A percentile compares a stretch with the other conserved stretches of the same genome.
Conservation (phyloP, 495 filamentous ascomycete genomes). For the Diplogelasinospora grovesii region DNA sequence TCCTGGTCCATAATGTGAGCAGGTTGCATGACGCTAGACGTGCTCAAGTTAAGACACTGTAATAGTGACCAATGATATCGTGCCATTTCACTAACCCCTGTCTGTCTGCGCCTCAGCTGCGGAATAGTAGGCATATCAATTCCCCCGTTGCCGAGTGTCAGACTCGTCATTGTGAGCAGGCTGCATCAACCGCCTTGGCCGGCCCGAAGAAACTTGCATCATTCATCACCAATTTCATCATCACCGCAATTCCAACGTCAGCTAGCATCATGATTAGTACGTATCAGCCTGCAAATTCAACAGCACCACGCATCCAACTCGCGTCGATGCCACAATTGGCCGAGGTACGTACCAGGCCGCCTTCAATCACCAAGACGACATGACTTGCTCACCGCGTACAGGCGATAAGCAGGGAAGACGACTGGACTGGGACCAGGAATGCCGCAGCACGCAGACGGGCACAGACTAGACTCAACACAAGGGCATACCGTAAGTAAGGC, state of each 20-base stretch:
- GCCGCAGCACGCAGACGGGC: slow-evolving; percentile 26
- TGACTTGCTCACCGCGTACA: slow-evolving; percentile 2
- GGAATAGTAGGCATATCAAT: too few relatives aligned
- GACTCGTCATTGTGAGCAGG: too few relatives aligned
- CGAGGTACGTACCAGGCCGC: too few relatives aligned
- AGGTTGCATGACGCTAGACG: slow-evolving; percentile 33
- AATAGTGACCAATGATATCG: slow-evolving; percentile 12
- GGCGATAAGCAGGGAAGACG: slow-evolving; percentile 23
- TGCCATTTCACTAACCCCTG: too few relatives aligned
- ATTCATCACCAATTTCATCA: too few relatives aligned
- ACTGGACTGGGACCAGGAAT: slow-evolving; percentile 38
- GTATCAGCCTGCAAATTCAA: background rate
- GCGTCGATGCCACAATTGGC: slow-evolving; percentile 34
- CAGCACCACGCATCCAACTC: slow-evolving; percentile 27
- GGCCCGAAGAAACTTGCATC: too few relatives aligned
- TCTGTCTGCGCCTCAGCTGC: too few relatives aligned
- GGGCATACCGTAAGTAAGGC: slow-evolving; percentile 38
- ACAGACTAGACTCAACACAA: slow-evolving; percentile 38
- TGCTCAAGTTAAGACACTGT: slow-evolving; percentile 14
- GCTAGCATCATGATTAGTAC: slow-evolving; percentile 7
- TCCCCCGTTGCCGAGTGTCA: too few relatives aligned
- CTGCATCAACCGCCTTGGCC: too few relatives aligned
- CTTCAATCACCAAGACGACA: too few relatives aligned
- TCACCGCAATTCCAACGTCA: too few relatives aligned
- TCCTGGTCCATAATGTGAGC: slow-evolving; percentile 25